Conservation (phyloP, 257 asterid species). For the Striga asiatica region DNA sequence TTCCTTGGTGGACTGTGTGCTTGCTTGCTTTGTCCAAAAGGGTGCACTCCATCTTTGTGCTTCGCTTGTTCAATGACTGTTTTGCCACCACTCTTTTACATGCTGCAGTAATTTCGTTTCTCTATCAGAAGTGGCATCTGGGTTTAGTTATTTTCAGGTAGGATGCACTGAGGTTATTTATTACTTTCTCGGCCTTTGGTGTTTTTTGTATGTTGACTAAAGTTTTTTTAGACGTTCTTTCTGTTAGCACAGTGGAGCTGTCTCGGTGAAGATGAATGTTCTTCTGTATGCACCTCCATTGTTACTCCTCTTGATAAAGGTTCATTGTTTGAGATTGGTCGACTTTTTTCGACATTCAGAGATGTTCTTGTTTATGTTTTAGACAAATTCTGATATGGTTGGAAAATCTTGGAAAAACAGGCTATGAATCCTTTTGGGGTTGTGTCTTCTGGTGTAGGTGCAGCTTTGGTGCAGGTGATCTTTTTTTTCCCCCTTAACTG, state of each 20-base stretch:
- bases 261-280: conserved; percentile 91
- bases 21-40: conserved; percentile 77
- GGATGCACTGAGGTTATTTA: conserved; percentile 4
- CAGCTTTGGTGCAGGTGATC: conserved; percentile 91
- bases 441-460: conserved; percentile 78
- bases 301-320: conserved; percentile 79
- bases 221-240: conserved; percentile 33
- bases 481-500: conserved; percentile 5
- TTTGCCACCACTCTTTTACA: conserved; percentile 88
- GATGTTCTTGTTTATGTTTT: background rate
- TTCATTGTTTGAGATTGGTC: conserved; percentile 16
- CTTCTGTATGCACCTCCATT: conserved; percentile 83
- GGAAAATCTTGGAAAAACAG: conserved; percentile 35
- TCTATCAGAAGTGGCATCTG: conserved; percentile 84
- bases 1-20: conserved; percentile 97
- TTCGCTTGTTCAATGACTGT: conserved; percentile 95
- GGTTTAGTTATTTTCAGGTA: conserved; percentile 92
- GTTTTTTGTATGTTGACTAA: conserved; percentile 26
- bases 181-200: conserved; percentile 2
- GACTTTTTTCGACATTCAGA: background rate
- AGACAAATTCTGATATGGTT: conserved; percentile 6
- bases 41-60: conserved; percentile 86
- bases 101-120: conserved; percentile 57
- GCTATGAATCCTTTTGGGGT: conserved; percentile 85
- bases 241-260: conserved; percentile 79